Conservation (phyloP, 345 rosid genomes). For the Luvunga scandens region DNA sequence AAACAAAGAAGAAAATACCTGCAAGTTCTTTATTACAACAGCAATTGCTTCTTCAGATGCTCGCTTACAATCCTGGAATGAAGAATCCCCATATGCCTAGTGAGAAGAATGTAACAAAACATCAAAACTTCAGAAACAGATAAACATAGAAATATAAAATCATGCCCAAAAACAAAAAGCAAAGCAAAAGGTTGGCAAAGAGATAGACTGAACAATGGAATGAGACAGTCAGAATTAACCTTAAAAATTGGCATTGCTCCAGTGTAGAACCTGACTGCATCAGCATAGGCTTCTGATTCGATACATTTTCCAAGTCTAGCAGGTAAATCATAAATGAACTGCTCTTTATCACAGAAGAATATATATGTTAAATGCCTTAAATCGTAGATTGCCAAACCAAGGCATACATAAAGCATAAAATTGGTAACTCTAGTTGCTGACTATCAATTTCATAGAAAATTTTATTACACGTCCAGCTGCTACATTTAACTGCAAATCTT, state of each 20-base stretch:
- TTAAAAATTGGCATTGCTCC: slow-evolving; percentile 99
- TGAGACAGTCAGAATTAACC: slow-evolving; percentile 33
- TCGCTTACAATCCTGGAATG: slow-evolving; percentile 93
- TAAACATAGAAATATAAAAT: not conserved
- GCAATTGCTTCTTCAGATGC: slow-evolving; percentile 94
- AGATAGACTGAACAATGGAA: slow-evolving; percentile 2
- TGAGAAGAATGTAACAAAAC: slow-evolving; percentile 15
- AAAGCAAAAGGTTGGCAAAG: not conserved
- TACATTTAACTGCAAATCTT: not conserved
- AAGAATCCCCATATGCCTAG: slow-evolving; percentile 94
- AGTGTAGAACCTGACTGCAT: slow-evolving; percentile 90
- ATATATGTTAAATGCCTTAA: slow-evolving; percentile 27
- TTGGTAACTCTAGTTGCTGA: not conserved
- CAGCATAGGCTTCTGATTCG: slow-evolving; percentile 87
- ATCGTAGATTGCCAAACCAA: slow-evolving; percentile 17
- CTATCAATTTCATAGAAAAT: not conserved
- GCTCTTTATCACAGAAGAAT: slow-evolving; percentile 56
- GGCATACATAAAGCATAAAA: not conserved
- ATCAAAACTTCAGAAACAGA: slow-evolving; percentile 17
- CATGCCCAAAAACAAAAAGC: not conserved
- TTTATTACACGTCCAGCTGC: not conserved
- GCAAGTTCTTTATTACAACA: slow-evolving; percentile 64
- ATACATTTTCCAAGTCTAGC: slow-evolving; percentile 92
- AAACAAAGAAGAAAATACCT: slow-evolving; percentile 44
- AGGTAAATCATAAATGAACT: slow-evolving; percentile 99